Base-by-base conservation (phyloP, 441 rosid species). In the Gossypium gossypioides region DNA sequence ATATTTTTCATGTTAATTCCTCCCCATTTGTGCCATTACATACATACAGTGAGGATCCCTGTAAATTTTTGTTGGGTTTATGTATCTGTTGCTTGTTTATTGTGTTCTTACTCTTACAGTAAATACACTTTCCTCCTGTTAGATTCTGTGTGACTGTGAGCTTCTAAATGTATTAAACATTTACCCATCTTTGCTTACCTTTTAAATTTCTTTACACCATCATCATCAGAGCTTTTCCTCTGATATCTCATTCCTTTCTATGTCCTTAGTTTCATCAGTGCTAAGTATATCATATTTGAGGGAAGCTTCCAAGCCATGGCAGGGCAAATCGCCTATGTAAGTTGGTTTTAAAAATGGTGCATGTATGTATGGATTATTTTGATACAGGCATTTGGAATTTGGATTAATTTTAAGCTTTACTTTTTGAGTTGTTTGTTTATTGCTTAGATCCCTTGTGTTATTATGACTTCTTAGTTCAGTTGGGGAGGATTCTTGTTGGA, bases 61-160 rank as follows among this genome's bases (percentile, higher is more conserved):
- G 87, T 87, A 85, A 80, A 85, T 76, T 77, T 78, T 75, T 79
- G 74, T 59, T 59, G 55, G 74, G 72, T 70, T 63, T 50, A 9
- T 78, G 80, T 55, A 80, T 80, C 59, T 37, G 78, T 58, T 40
- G 7, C 13, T 50, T 67, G 58, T 50, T 67, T 25, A 67, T 59
- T 69, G 77, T 55, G 52, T 74, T 34, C 54, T 44, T 46, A 32
- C 24, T 59, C 55, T 51, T 68, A 56, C 56, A 60, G 50, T 21
- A 16, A 56, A 52, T 68, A 65, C 40, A 42, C 40, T 19, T 46
- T 64, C 65, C 66, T 46, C 77, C 34, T 61, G 48, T 42, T 71
- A 50, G 57, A 40, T 57, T 29, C 46, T 61, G 10, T 68, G 71
- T 42, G 73, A 69, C 10, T 59, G 71, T 34, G 74, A 74, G 76